These are phyloP conservation scores for Saccharomyces hybrid DNA, from an alignment of 1,139 yeast genomes.

Conservation along the genomic window DNA sequence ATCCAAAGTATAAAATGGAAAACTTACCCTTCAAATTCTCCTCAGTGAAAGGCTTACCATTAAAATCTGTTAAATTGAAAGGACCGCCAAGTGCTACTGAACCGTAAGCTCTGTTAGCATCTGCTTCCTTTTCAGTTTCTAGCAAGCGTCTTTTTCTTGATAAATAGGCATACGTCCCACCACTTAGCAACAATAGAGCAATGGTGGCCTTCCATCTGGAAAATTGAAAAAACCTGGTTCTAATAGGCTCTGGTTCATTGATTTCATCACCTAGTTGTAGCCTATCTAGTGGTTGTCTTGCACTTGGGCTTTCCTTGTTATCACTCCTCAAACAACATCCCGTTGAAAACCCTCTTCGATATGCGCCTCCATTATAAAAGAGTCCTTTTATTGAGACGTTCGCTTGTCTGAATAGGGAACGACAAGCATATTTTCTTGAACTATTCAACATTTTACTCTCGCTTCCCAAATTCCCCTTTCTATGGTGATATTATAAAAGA, in stretches of 20 bases:
- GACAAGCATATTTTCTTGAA: neutral
- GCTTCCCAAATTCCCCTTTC: neutral
- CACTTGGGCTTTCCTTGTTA: neutral
- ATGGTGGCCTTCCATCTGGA: constrained; percentile 9
- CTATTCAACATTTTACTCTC: neutral
- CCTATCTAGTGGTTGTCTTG: neutral
- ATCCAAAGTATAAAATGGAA: constrained; percentile 82
- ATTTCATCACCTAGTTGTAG: neutral
- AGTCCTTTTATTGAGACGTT: neutral
- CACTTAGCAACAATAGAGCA: constrained; percentile 2
- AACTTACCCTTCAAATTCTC: constrained; percentile 70
- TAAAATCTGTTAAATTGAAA: constrained; percentile 60
- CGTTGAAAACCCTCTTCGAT: neutral
- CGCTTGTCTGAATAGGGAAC: neutral
- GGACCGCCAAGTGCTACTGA: constrained; percentile 91
- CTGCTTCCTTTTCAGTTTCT: constrained; percentile 68
- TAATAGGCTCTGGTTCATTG: neutral
- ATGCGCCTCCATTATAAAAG: neutral
- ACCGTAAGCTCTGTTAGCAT: constrained; percentile 80
- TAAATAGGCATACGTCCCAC: constrained; percentile 8
- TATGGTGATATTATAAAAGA: neutral
- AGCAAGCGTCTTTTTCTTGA: constrained; percentile 28
- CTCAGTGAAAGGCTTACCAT: constrained; percentile 69
- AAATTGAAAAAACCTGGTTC: neutral
- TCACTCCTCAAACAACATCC: neutral